Percentiles rank a stretch among this genome's conserved stretches.
phyloP scores from a whole-genome alignment of 495 filamentous ascomycete genomes.

The Bathelium albidoporum region DNA sequence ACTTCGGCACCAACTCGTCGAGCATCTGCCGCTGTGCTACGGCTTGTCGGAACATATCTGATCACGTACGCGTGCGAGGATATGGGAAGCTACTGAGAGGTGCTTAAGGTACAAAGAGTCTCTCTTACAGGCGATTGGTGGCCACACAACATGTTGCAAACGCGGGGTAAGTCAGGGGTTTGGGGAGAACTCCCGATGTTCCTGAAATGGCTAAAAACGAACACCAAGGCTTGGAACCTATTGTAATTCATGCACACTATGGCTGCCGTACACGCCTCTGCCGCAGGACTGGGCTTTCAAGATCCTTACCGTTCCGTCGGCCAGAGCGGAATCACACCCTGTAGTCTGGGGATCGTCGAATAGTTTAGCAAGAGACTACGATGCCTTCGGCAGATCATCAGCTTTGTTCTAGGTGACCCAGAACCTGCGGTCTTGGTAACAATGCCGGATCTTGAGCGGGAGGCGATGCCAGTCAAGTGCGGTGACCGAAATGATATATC shows the following conservation, averaged over 20 bases:
- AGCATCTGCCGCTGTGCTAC: too few species aligned
- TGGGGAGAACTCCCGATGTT: background rate
- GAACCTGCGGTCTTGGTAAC: background rate
- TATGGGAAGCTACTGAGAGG: too few species aligned
- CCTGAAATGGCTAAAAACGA: background rate
- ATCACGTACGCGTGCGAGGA: too few species aligned
- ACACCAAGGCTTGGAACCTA: background rate
- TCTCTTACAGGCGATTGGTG: background rate
- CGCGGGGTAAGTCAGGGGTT: background rate
- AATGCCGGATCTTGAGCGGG: background rate
- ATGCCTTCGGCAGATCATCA: background rate
- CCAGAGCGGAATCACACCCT: too few species aligned
- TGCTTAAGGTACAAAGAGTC: too few species aligned
- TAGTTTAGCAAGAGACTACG: background rate
- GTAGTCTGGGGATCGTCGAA: too few species aligned
- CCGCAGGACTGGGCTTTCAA: too few species aligned
- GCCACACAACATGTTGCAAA: background rate
- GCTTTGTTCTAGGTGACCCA: background rate
- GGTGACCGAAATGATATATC: background rate
- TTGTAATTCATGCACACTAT: background rate
- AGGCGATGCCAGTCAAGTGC: background rate
- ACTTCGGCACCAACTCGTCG: too few species aligned
- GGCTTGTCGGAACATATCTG: too few species aligned
- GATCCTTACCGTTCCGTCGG: too few species aligned
- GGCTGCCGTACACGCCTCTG: background rate